These are phyloP conservation scores for Trichoderma harzianum DNA, from an alignment of 2,329 filamentous ascomycete genomes.

Conservation along the genomic window DNA sequence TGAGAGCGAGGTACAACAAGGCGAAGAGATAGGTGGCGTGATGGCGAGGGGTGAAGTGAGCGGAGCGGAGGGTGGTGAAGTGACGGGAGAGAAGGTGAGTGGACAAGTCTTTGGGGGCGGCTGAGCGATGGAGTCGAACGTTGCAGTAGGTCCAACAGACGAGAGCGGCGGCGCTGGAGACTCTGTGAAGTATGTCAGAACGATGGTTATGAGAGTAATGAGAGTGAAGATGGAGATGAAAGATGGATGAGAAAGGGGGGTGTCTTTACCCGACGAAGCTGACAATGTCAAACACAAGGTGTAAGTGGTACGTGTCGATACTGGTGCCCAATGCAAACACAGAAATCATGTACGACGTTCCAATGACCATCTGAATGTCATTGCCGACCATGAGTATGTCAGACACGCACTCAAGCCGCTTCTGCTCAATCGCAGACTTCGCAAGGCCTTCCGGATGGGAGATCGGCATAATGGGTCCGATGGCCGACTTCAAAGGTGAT, in stretches of 20 bases:
- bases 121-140: conserved; percentile 18
- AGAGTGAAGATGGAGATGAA: not conserved
- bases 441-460: not conserved
- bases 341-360: conserved; percentile 32
- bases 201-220: not conserved
- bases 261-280: conserved; percentile 32
- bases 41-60: conserved; percentile 24
- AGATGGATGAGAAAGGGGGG: not conserved
- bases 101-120: not conserved
- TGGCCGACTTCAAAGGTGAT: not conserved
- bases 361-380: conserved; percentile 32
- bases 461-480: not conserved
- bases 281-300: conserved; percentile 33
- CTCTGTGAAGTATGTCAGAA: not conserved
- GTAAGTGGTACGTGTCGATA: conserved; percentile 33
- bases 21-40: conserved; percentile 29
- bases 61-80: not conserved
- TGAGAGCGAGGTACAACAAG: conserved; percentile 28
- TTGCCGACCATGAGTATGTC: conserved; percentile 35
- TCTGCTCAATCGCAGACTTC: conserved; percentile 27
- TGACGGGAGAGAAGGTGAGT: not conserved
- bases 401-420: conserved; percentile 31
- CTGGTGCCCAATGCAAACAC: conserved; percentile 25
- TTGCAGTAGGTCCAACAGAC: conserved; percentile 31
- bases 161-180: conserved; percentile 29